phyloP scores from a whole-genome alignment of 345 rosid species.

The Linum trigynum region DNA sequence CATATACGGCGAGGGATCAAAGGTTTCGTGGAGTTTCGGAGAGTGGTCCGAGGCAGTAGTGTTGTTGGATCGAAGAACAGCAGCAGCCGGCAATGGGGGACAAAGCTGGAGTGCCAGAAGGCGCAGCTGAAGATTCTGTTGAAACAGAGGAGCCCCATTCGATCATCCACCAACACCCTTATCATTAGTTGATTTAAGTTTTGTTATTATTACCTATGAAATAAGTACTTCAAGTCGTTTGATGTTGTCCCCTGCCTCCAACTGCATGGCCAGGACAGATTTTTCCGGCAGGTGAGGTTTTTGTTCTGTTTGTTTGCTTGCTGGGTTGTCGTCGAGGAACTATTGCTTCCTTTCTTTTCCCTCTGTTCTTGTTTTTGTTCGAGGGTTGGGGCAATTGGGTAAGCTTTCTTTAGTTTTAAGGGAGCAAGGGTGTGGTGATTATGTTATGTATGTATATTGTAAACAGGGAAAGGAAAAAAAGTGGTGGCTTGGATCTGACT shows the following conservation, averaged over 20 bases:
- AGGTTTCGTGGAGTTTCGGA: conserved; percentile 79
- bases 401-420: no score
- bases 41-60: conserved; percentile 45
- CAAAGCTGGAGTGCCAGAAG: conserved; percentile 70
- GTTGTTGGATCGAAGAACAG: conserved; percentile 40
- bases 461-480: no score
- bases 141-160: conserved; percentile 45
- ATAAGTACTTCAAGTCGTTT: not conserved
- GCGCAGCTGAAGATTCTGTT: conserved; percentile 69
- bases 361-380: no score
- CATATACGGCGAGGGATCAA: conserved; percentile 79
- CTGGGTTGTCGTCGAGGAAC: no score
- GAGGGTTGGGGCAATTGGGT: no score
- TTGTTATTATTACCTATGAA: not conserved
- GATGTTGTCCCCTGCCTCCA: not conserved
- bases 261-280: not conserved
- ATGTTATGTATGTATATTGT: no score
- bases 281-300: no score
- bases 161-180: conserved; percentile 25
- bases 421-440: no score
- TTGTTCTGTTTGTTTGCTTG: no score
- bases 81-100: conserved; percentile 52
- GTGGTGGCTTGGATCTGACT: no score
- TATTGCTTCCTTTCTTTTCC: no score
- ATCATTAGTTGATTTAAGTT: conserved; percentile 19